These are phyloP conservation scores for Phaffia rhodozyma DNA, from an alignment of 1,284 basidiomycete genomes.

Conservation along the genomic window DNA sequence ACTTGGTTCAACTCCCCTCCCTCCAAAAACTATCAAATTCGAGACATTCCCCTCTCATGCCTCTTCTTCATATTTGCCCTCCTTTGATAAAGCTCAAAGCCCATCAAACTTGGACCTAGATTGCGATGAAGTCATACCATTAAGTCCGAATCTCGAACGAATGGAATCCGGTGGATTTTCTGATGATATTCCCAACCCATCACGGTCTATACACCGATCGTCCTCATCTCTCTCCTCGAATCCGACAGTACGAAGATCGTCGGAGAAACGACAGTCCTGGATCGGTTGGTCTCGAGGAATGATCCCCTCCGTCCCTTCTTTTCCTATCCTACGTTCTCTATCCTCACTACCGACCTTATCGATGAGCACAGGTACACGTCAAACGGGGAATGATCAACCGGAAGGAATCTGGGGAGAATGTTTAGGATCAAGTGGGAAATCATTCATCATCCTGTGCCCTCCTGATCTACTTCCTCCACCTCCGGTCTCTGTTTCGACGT, in stretches of 20 bases:
- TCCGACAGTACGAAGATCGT: background rate
- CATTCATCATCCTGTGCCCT: background rate
- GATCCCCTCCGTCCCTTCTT: too few species aligned
- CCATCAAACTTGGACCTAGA: background rate
- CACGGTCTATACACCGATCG: background rate
- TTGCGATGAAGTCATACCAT: background rate
- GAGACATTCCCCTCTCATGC: background rate
- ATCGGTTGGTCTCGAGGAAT: background rate
- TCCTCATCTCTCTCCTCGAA: background rate
- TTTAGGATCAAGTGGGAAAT: background rate
- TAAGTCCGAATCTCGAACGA: background rate
- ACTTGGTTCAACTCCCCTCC: background rate
- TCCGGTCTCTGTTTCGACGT: background rate
- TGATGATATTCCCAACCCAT: too few species aligned
- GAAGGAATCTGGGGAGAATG: background rate
- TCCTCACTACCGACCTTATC: background rate
- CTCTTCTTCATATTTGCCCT: background rate
- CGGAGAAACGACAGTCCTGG: background rate
- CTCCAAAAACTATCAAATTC: background rate
- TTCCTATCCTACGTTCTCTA: too few species aligned
- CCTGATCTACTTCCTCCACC: background rate
- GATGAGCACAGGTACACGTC: background rate
- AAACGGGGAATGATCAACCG: background rate
- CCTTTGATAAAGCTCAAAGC: background rate
- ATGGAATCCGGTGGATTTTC: too few species aligned